Evolutionary conservation across 2,329 filamentous ascomycete genomes (phyloP), one percentile per base, ranked within the genome.

Genomic region (Epichloe brachyelytri): DNA sequence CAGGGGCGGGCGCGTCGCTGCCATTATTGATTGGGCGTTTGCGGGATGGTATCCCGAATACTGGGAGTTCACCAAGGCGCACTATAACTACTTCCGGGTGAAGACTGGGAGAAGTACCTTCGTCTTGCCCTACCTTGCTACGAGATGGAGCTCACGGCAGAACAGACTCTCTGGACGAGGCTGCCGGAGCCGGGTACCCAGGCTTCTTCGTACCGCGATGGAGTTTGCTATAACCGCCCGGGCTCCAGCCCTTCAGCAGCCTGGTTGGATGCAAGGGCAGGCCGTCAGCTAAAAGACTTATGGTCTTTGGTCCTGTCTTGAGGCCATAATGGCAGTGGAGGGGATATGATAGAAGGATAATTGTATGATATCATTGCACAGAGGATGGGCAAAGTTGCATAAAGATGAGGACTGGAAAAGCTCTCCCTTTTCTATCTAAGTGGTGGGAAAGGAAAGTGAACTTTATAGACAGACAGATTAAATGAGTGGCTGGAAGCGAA

Each of bases 1-100:
- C 5, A 53, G 52, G 5, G 30, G 50, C 7, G 59, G 59, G 10
- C 60, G 56, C 17, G 53, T 65, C 5, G 57, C 52, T 43, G 61
- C 59, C 4, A 58, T 64, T n/a, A 57, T 66, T 40, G 62, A 65
- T 47, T 65, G 62, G 61, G 63, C 38, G 4, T 62, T 62, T 55
- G 53, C 67, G 3, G 67, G 68, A 50, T 66, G 63, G 60, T 65
- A 64, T 52, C 63, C 62, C 1, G 62, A 65, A 48, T 64, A 64
- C 52, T 65, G 60, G 63, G 62, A 64, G 51, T 56, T 51, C 33
- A 53, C 46, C 5, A 64, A 59, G 56, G 58, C 58, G 43, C 57
- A 63, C 53, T 64, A 59, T 36, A 54, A 56, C 51, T 56, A 26
- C 36, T 52, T 55, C 19, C 44, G 38, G 2, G 33, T 4, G 41